Base-by-base conservation (phyloP, 345 rosid species). In the Linum trigynum region DNA sequence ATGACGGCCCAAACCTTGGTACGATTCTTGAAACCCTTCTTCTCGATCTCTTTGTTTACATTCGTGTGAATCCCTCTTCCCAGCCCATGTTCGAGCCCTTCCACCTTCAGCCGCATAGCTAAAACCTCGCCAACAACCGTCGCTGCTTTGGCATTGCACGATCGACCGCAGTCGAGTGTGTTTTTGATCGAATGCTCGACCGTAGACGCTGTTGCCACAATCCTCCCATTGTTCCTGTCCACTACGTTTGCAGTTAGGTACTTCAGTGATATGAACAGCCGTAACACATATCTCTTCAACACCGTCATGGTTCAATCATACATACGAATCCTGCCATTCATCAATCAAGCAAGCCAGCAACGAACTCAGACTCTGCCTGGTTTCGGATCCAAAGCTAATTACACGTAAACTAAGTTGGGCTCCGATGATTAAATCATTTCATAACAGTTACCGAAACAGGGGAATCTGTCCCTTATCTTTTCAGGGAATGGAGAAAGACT, bases 71-170 rank as follows among this genome's bases (percentile, higher is more conserved):
- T 86, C 8, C 92, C 92, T 71, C 89, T 78, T 72, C 94, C 95
- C 40, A 81, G 81, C 40, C 95, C 97, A 42, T 84, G 81, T 63
- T 92, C 92, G 42, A 92, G 87, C 37, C 90, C 95, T 78, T 87
- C 87, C 61, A 85, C 88, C 78, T 82, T 92, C 39, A 87, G 81
- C 65, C 87, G 75, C 98, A 89, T 87, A 0, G 92, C 89, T 72
- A 87, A 69, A 73, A 86, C 98, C 77, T 89, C 88, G 57, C 97
- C 92, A 0, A 85, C 85, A 8, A 87, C 78, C 38, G 83, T 70
- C 5, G 97, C 92, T 1, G 97, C 88, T 69, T 92, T 87, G 55
- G 92, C 95, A 67, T 89, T 89, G 78, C 88, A 82, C 43, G 89
- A 76, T 56, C 95, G 86, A 4, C 88, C 86, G 61, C 95, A 89